Base-by-base conservation (phyloP, 2,329 filamentous ascomycete species). In the Fusarium hostae region DNA sequence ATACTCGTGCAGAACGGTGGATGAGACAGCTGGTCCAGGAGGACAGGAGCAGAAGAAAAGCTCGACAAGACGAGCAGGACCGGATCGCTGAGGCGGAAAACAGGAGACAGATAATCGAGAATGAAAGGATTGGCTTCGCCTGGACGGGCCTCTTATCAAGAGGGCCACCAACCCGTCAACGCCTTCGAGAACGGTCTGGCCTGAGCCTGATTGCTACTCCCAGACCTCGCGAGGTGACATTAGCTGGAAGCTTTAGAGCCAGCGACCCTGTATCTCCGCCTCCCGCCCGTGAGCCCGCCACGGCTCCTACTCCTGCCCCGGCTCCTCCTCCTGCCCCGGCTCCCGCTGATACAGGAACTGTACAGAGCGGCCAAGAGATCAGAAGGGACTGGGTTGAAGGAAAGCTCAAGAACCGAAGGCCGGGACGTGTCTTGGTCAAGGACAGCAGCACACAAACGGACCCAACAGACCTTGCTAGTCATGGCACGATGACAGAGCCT, bases 1-100 rank as follows among this genome's bases (percentile, higher is more conserved):
- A 50, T 37, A 55, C 69, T 28, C 40, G 57, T 12, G 57, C 60
- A n/a, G 69, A 72, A 34, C 40, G 16, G 22, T 63, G 55, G 51
- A 55, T 67, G 43, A 63, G 52, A 34, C 43, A 28, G 52, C 41
- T 67, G 26, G 41, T 58, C 32, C 20, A 57, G 11, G 61, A 70
- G 57, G 52, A 55, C 6, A 32, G 22, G 13, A 52, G 47, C 22
- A 37, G 30, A 11, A 50, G 48, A 45, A 37, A 45, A n/a, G 35
- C 62, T 30, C 39, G 32, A 37, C 30, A 24, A 30, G 44, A 57
- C 11, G 68, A 63, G 24, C 32, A 45, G 35, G 32, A 43, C 18
- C 54, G 40, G 28, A n/a, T 18, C 12, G 16, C 18, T 10, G 51
- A 56, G 44, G 44, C 39, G 13, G 35, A 71, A 30, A 41, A 22